These are phyloP conservation scores for Candida argentea DNA, from an alignment of 805 yeast genomes.

Conservation along the genomic window DNA sequence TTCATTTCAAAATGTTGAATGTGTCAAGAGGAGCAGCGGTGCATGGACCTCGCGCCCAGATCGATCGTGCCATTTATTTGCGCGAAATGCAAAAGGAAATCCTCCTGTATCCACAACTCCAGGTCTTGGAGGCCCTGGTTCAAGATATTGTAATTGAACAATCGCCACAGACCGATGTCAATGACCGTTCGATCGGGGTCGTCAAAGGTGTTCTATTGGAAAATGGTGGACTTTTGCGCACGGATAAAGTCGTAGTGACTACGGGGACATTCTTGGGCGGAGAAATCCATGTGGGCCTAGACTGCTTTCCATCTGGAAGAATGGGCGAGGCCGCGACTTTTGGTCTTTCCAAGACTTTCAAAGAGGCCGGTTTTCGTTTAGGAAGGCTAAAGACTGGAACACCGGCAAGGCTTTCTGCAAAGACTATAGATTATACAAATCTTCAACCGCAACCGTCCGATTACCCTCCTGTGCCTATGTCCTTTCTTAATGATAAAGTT, in stretches of 20 bases:
- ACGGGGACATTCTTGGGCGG: conserved; percentile 95
- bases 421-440: conserved; percentile 58
- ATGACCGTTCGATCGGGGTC: conserved; percentile 33
- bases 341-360: conserved; percentile 75
- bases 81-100: conserved; percentile 69
- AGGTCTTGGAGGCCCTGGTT: conserved; percentile 64
- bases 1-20: conserved; percentile 81
- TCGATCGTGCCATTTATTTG: conserved; percentile 74
- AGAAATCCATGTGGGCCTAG: conserved; percentile 86
- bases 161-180: conserved; percentile 11
- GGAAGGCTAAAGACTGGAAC: conserved; percentile 96
- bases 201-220: conserved; percentile 67
- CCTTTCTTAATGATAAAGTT: conserved; percentile 66
- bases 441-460: conserved; percentile 73
- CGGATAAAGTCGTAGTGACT: conserved; percentile 71
- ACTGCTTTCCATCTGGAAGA: conserved; percentile 79
- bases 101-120: conserved; percentile 42
- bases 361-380: conserved; percentile 65
- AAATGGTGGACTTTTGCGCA: conserved; percentile 50
- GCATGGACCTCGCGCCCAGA: conserved; percentile 97
- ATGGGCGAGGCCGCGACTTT: conserved; percentile 88
- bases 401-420: conserved; percentile 76
- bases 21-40: conserved; percentile 90
- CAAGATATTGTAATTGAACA: conserved; percentile 69
- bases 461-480: conserved; percentile 81